Base-by-base conservation (phyloP, 1,284 basidiomycete genomes). In the Apiotrichum brassicae region DNA sequence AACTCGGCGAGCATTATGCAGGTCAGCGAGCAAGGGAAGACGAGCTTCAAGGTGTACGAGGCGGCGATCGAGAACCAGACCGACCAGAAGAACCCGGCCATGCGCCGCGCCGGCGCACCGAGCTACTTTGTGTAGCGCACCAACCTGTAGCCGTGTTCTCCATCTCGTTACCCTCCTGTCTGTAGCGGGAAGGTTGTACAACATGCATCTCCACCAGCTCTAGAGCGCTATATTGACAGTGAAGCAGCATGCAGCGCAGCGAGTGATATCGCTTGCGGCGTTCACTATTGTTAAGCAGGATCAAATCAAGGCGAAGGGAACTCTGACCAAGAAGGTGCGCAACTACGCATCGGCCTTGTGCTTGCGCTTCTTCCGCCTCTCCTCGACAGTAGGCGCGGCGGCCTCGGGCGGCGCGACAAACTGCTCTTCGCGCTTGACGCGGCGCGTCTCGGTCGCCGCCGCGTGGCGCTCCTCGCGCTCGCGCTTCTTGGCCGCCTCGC, bases 1-100 rank as follows among this genome's bases (percentile, higher is more conserved):
- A 99, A 99, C 75, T 95, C 98, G 72, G 94, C 94, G 42, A 95
- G 95, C 43, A 99, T 99, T 73, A 94, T 63, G 95, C 95, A 79
- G 42, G 84, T 84, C 23, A 59, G 66, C 43, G 63, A 60, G 66
- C 61, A 81, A 51, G 85, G 86, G 2, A 75, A 77, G 48, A 74
- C 81, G 53, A 74, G 75, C 50, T 92, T 92, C 64, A 86, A 80
- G 20, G 86, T 88, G 20, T 93, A 85, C 61, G 82, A 82, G 37
- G 86, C 89, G 2, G 89, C 89, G 1, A 79, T 78, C 54, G 89
- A 93, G 78, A 93, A 93, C 62, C 83, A 87, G 65, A 76, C 82
- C 50, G 89, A 93, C 72, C 57, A 64, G 50, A 65, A 66, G 40
- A 75, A 73, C 43, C 71, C 72, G 9, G 70, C 70, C 22, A 60